phyloP scores from a whole-genome alignment of 208 protist species.

The Zelonia costaricensis region DNA sequence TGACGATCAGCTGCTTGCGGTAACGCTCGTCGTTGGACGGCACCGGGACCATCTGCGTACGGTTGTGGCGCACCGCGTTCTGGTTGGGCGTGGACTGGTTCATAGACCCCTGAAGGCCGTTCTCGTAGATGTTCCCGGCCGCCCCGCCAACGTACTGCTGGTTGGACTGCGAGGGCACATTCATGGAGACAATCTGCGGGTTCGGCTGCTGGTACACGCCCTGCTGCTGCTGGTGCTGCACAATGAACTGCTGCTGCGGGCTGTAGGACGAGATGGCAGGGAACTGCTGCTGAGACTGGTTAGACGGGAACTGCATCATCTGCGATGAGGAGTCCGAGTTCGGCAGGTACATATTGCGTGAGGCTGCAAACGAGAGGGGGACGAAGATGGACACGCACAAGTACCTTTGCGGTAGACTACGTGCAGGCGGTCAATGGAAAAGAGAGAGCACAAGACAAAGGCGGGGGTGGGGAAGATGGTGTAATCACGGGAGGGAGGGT shows the following conservation, averaged over 20 bases:
- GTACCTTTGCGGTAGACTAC: background rate
- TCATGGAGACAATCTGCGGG: conserved; percentile 38
- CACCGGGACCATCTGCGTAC: conserved; percentile 37
- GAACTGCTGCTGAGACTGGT: conserved; percentile 41
- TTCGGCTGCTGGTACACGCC: conserved; percentile 36
- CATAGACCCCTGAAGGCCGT: conserved; percentile 21
- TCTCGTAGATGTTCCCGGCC: conserved; percentile 22
- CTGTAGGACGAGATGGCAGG: conserved; percentile 35
- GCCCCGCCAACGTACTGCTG: conserved; percentile 34
- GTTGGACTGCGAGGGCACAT: conserved; percentile 37
- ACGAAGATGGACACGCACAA: background rate
- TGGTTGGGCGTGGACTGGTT: conserved; percentile 25
- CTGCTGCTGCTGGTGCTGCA: conserved; percentile 38
- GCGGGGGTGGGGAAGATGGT: no score
- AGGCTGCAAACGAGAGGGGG: background rate
- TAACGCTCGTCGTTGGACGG: conserved; percentile 62
- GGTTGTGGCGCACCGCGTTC: conserved; percentile 22
- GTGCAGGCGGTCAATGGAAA: background rate
- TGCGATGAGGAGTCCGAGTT: conserved; percentile 21
- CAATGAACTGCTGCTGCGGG: conserved; percentile 31
- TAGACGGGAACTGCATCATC: conserved; percentile 34
- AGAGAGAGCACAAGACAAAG: no score
- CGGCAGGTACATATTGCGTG: conserved; percentile 29
- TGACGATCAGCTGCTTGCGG: conserved; percentile 80
- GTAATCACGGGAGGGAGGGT: background rate